Evolutionary conservation across 257 asterid genomes (phyloP).

Genomic region (Perilla frutescens): DNA sequence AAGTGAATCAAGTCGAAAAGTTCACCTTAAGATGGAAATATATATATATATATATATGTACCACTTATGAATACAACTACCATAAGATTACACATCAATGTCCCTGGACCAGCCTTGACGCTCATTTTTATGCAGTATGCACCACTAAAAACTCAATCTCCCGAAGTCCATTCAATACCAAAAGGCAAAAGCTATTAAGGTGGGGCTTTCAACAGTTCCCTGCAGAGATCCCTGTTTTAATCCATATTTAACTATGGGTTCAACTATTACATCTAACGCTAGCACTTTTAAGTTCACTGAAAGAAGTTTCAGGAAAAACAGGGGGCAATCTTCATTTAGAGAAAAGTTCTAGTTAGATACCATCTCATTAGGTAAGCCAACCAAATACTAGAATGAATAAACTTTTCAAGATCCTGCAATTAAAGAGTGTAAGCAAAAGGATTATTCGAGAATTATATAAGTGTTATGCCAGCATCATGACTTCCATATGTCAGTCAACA

Average conservation of each 20-base stretch:
- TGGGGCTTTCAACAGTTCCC: not conserved
- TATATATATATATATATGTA: not conserved
- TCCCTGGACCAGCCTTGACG: not conserved
- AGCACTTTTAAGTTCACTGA: slow-evolving; percentile 4
- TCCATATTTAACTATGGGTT: not conserved
- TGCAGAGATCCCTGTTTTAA: not conserved
- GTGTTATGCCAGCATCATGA: slow-evolving; percentile 1
- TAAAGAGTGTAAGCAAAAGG: slow-evolving; percentile 6
- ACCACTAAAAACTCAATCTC: slow-evolving; percentile 2
- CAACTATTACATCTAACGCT: not conserved
- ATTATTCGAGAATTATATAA: slow-evolving; percentile 9
- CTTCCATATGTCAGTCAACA: slow-evolving; percentile 1
- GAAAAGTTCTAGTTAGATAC: not conserved
- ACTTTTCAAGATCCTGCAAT: not conserved
- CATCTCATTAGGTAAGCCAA: slow-evolving; percentile 13
- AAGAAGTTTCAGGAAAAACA: not conserved
- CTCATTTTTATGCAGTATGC: not conserved
- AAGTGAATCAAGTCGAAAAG: not conserved
- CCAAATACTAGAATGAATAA: slow-evolving; percentile 11
- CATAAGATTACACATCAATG: slow-evolving; percentile 1
- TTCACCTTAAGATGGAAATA: not conserved
- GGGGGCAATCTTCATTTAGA: not conserved
- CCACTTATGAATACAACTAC: slow-evolving; percentile 3
- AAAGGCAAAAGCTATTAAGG: not conserved
- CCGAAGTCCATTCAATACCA: not conserved